Conservation (phyloP, 768 basidiomycete genomes). For the Rickenella mellea region DNA sequence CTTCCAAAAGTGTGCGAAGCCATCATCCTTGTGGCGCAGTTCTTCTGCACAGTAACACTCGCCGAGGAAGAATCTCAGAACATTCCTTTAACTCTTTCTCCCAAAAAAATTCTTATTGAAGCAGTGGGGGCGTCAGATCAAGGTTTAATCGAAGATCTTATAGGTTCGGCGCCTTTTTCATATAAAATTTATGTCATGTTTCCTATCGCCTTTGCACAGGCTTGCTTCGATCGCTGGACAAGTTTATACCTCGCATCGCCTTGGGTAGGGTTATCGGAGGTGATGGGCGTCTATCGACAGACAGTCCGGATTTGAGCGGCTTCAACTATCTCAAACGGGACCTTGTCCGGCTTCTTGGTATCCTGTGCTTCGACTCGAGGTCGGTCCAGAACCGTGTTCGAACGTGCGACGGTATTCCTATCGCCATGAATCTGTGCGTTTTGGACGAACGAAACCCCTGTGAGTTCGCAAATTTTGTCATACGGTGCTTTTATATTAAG, state of each 20-base stretch:
- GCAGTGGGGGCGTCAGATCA: constrained; percentile 4
- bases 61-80: constrained; percentile 29
- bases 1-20: constrained; percentile 77
- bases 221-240: constrained; percentile 62
- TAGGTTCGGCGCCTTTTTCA: constrained; percentile 10
- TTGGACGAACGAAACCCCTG: constrained; percentile 90
- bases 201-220: constrained; percentile 31
- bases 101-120: constrained; percentile 3
- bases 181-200: not conserved
- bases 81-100: too few species aligned
- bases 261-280: constrained; percentile 38
- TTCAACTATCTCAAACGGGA: constrained; percentile 84
- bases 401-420: constrained; percentile 60
- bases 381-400: constrained; percentile 70
- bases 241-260: constrained; percentile 82
- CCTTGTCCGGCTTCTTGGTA: constrained; percentile 79
- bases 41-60: constrained; percentile 56
- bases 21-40: constrained; percentile 69
- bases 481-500: not conserved
- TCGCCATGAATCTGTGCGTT: constrained; percentile 83
- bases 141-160: constrained; percentile 14
- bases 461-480: constrained; percentile 31
- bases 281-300: not conserved
- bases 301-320: constrained; percentile 31
- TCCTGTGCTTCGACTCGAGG: constrained; percentile 55